phyloP scores from a whole-genome alignment of 2,329 filamentous ascomycete genomes.

The Colletotrichum aenigma region DNA sequence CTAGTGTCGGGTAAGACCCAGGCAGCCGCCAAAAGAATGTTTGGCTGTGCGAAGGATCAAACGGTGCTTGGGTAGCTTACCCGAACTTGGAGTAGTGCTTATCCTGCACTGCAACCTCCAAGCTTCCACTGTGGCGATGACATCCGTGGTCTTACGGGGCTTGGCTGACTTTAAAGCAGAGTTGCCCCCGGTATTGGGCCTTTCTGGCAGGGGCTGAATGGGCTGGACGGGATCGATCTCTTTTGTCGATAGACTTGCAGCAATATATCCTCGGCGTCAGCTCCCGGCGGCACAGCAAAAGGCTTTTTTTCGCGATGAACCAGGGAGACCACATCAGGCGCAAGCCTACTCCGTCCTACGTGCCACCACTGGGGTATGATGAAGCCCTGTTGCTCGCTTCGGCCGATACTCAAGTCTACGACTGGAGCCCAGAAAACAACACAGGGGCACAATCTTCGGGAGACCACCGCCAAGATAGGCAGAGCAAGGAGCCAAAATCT shows the following conservation, averaged over 20 bases:
- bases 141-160: not conserved
- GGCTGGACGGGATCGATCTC: not conserved
- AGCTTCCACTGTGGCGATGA: not conserved
- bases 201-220: not conserved
- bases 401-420: not conserved
- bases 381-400: not conserved
- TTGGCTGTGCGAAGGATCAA: not conserved
- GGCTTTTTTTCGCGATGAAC: not conserved
- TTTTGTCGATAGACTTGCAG: not conserved
- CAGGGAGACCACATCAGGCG: not conserved
- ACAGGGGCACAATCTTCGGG: not conserved
- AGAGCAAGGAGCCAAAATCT: not conserved
- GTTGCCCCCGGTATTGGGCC: not conserved
- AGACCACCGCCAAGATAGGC: not conserved
- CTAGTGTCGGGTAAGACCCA: not conserved
- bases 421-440: not conserved
- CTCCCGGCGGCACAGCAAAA: not conserved
- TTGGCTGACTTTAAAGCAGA: not conserved
- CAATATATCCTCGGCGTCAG: not conserved
- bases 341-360: not conserved
- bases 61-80: not conserved
- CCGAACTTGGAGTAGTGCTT: not conserved
- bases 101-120: not conserved
- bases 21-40: not conserved
- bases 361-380: not conserved